These are phyloP conservation scores for Aspergillus sp. DNA, from an alignment of 2,329 filamentous ascomycete genomes.

Conservation along the genomic window DNA sequence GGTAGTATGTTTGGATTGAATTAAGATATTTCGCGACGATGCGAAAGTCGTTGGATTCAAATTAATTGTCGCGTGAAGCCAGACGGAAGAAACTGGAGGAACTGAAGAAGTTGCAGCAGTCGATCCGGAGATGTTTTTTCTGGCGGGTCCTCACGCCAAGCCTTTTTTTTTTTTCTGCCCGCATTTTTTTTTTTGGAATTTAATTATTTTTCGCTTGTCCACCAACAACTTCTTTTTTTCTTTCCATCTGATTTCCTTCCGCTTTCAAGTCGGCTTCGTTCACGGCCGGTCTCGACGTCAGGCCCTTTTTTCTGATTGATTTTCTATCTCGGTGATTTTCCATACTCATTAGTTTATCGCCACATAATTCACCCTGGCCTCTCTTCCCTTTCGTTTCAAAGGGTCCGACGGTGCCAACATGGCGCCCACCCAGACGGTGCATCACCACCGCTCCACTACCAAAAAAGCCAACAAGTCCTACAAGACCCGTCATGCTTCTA, in stretches of 20 bases:
- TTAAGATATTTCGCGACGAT: no score
- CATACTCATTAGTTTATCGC: not conserved
- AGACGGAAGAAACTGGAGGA: not conserved
- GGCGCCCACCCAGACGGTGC: slow-evolving; percentile 62
- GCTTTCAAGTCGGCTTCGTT: not conserved
- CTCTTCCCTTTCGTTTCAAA: slow-evolving; percentile 84
- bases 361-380: slow-evolving; percentile 38
- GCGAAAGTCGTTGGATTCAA: no score
- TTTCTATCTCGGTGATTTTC: slow-evolving; percentile 14
- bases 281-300: not conserved
- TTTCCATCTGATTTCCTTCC: not conserved
- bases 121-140: slow-evolving; percentile 6
- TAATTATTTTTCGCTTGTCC: not conserved
- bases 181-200: slow-evolving; percentile 17
- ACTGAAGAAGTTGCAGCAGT: not conserved
- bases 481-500: slow-evolving; percentile 88
- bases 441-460: slow-evolving; percentile 91
- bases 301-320: slow-evolving; percentile 5
- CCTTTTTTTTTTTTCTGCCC: slow-evolving; percentile 25
- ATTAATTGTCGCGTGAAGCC: no score
- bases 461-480: slow-evolving; percentile 86
- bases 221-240: not conserved
- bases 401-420: slow-evolving; percentile 65
- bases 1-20: not conserved
- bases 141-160: slow-evolving; percentile 31